Conservation (phyloP, 2,329 filamentous ascomycete genomes). For the Phialophora chinensis region DNA sequence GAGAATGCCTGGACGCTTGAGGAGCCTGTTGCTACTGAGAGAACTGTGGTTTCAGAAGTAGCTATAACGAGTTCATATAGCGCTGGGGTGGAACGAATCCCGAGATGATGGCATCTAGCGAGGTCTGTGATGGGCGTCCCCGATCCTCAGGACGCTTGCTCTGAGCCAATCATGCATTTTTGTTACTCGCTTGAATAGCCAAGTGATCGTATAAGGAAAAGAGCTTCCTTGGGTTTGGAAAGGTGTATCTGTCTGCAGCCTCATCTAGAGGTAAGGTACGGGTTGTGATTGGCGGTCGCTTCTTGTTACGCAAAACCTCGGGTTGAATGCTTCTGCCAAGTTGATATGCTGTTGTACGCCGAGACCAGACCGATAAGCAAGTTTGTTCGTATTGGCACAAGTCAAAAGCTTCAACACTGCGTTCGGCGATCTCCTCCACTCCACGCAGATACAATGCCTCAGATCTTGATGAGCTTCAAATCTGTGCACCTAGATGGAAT, state of each 20-base stretch:
- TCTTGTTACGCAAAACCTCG: constrained; percentile 24
- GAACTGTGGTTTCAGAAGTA: not conserved
- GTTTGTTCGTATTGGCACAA: constrained; percentile 23
- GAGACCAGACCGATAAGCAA: constrained; percentile 22
- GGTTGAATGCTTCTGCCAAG: constrained; percentile 17
- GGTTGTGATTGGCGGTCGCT: constrained; percentile 25
- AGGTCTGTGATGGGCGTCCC: not conserved
- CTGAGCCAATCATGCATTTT: not conserved
- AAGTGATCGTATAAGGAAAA: not conserved
- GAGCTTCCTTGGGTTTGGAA: not conserved
- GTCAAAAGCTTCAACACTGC: not conserved
- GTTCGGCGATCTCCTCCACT: not conserved
- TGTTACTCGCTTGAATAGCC: not conserved
- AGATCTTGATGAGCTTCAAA: constrained; percentile 9
- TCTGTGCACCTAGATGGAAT: not conserved
- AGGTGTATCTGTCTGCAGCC: constrained; percentile 13
- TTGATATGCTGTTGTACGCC: constrained; percentile 2
- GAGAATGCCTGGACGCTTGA: not conserved
- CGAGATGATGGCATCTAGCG: not conserved
- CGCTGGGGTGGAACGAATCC: not conserved
- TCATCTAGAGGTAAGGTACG: constrained; percentile 1
- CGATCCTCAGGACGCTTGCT: not conserved
- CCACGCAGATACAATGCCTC: not conserved
- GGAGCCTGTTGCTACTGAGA: not conserved
- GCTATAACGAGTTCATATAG: constrained; percentile 1